Evolutionary conservation across 495 filamentous ascomycete genomes (phyloP), one percentile per base, ranked within the genome.

Genomic region (Aspergillus bridgeri): DNA sequence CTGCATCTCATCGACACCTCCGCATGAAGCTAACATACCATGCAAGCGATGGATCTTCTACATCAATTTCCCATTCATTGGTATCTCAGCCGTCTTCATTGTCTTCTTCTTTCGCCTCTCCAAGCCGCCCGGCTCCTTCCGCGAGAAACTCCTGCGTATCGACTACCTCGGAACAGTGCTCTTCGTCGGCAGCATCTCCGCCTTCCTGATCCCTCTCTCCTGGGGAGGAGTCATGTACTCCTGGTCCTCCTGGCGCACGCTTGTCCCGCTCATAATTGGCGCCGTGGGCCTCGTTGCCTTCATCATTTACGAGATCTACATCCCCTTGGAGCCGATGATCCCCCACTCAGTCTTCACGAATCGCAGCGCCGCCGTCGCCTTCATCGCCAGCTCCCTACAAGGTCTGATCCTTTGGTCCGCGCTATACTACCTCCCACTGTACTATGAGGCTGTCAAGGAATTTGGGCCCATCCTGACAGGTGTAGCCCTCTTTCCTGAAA

Each of bases 11-110:
- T n/a, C n/a, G n/a, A n/a, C n/a, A n/a, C n/a, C n/a, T n/a, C 38
- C 8, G 15, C n/a, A 19, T 23, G 17, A 1, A 4, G 13, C 46
- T 6, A 42, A 58, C 15, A 51, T 18, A 29, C 9, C 21, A 20
- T 2, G 5, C 5, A 50, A 62, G 82, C 52, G 81, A 29, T 86
- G 83, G 85, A 81, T 84, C 53, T 89, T 88, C 64, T 89, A 84
- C 68, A 81, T 90, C 63, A 90, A 89, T 63, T 69, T 88, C 17
- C 66, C 77, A 18, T 70, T 87, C n/a, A 76, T 76, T 42, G 84
- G 64, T 5, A 54, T 77, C 19, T 68, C 74, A 0, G 74, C 80
- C 0, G 65, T 79, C 25, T 80, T 81, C 48, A 13, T 85, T 25
- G 71, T 83, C 53, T 60, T 81, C 57, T 74, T 84, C 43, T 73